Percentiles rank a stretch among this genome's conserved stretches.
These are phyloP conservation scores for Penicillium digitatum DNA, from an alignment of 2,329 filamentous ascomycete species.

Conservation along the genomic window DNA sequence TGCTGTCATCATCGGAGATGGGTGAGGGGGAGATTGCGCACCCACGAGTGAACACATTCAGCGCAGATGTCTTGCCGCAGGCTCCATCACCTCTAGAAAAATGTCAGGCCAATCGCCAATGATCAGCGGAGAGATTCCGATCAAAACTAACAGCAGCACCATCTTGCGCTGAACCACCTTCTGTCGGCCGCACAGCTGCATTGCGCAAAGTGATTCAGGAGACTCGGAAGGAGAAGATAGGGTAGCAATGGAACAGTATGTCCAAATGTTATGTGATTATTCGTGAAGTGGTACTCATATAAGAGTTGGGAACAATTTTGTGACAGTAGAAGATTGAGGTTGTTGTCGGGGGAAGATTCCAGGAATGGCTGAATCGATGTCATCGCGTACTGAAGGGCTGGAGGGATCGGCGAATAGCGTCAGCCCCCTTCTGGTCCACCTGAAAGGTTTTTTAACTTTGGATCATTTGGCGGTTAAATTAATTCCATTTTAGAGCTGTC, in stretches of 20 bases:
- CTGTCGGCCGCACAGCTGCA: conserved; percentile 64
- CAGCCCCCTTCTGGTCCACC: conserved; percentile 47
- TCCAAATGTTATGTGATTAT: not conserved
- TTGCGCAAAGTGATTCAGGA: conserved; percentile 26
- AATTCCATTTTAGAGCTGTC: not conserved
- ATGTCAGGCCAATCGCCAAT: conserved; percentile 18
- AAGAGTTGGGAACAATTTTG: conserved; percentile 2
- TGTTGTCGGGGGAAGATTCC: conserved; percentile 21
- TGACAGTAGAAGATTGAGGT: conserved; percentile 41
- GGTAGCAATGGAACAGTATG: not conserved
- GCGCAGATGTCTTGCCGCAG: conserved; percentile 90
- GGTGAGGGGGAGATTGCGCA: conserved; percentile 43
- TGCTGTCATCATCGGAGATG: not conserved
- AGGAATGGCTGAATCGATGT: conserved; percentile 34
- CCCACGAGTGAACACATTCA: conserved; percentile 99
- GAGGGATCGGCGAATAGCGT: conserved; percentile 47
- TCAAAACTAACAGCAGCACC: conserved; percentile 67
- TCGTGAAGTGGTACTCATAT: conserved; percentile 6
- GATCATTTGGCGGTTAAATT: not conserved
- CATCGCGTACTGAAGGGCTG: conserved; percentile 26
- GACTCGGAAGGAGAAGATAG: not conserved
- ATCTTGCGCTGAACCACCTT: conserved; percentile 95
- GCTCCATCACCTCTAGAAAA: conserved; percentile 79
- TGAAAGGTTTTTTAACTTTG: not conserved
- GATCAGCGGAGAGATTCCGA: not conserved